Base-by-base conservation (phyloP, 192 early-diverging fungal species). In the Mortierella hygrophila region DNA sequence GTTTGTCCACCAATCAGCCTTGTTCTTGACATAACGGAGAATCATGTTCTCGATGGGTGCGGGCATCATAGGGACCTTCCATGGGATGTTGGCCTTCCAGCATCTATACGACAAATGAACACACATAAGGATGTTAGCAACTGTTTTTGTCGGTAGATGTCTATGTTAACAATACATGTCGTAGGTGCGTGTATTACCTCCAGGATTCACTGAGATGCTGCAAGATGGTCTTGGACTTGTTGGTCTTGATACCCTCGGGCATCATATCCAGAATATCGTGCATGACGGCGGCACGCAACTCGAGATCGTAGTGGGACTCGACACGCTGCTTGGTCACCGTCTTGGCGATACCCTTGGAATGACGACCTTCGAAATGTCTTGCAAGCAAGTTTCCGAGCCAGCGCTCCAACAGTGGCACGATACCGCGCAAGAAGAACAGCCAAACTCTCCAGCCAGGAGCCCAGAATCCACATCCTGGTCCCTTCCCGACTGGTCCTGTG, bases 1-100 rank as follows among this genome's bases (percentile, higher is more conserved):
- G 35, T 95, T 96, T 2, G 97, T 99, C 99, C 99, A 99, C 99
- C 99, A 99, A 90, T 99, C 99, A n/a, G 99, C 97, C 91, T 99
- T 99, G 73, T 97, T 94, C 90, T 99, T 99, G 77, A 99, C 97
- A 90, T 99, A 99, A 57, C 98, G 95, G 82, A 99, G 88, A 85
- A 99, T 98, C 97, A 99, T 98, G 91, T 98, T 99, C 85, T 99
- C 98, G 76, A 99, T 96, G 7, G 99, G 96, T 44, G 93, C 95
- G n/a, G 99, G 98, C 92, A 99, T 93, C 52, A 98, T 98, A 68
- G 97, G 97, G 23, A 99, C 98, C 84, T 98, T 97, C 99, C 99
- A 99, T 46, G 99, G 98, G 81, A 98, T 98, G 88, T 99, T 99
- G 41, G 99, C 98, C 91, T 99, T 99, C 96, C 97, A 98, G 88